A percentile compares a stretch with the other conserved stretches of the same genome.
These are phyloP conservation scores for Eruca vesicaria DNA, from an alignment of 441 rosid genomes.

Conservation along the genomic window DNA sequence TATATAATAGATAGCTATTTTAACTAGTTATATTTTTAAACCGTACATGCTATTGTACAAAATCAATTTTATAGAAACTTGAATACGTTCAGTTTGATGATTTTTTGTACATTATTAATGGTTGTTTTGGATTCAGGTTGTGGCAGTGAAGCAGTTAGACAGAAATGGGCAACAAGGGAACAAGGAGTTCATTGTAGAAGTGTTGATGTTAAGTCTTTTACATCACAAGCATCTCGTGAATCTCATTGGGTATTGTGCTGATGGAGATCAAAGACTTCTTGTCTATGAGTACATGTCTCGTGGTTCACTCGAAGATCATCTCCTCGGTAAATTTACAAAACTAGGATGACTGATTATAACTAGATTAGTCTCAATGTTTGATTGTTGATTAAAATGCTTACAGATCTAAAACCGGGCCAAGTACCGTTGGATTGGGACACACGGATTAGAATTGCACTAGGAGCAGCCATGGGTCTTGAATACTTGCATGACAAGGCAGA, in stretches of 20 bases:
- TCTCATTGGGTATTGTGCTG: slow-evolving; percentile 88
- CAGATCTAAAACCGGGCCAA: slow-evolving; percentile 60
- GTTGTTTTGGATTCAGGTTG: slow-evolving; percentile 42
- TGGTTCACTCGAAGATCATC: slow-evolving; percentile 87
- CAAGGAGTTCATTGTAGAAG: slow-evolving; percentile 87
- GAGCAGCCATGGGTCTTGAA: slow-evolving; percentile 77
- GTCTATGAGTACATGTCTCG: slow-evolving; percentile 86
- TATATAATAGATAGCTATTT: background rate
- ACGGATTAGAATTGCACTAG: slow-evolving; percentile 75
- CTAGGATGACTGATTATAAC: background rate
- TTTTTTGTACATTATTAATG: background rate
- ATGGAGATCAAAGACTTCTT: slow-evolving; percentile 90
- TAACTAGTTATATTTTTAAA: background rate
- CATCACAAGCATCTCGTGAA: slow-evolving; percentile 80
- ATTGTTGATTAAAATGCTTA: background rate
- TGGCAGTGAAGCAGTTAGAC: slow-evolving; percentile 89
- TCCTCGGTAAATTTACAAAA: slow-evolving; percentile 51
- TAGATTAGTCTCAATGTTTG: background rate
- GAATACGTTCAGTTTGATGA: background rate
- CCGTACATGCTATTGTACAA: background rate
- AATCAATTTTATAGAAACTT: background rate
- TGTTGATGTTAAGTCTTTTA: slow-evolving; percentile 73
- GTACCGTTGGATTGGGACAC: slow-evolving; percentile 70
- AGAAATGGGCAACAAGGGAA: slow-evolving; percentile 90
- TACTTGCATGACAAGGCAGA: slow-evolving; percentile 82